Evolutionary conservation across 768 basidiomycete species (phyloP).

Genomic region (Phanerodontia chrysosporium): DNA sequence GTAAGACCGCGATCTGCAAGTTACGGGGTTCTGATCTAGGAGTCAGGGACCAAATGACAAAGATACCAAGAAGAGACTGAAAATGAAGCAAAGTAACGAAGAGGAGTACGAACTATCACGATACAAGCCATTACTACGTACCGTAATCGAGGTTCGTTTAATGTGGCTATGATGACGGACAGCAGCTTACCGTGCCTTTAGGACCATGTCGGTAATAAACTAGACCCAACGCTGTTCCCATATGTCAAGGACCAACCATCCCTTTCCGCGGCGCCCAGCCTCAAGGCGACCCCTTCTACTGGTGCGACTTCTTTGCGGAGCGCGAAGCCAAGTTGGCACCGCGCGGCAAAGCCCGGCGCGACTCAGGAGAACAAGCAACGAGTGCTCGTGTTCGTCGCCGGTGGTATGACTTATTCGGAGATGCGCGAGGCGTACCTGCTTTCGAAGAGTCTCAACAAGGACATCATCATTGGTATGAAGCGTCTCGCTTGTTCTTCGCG

Average conservation of each 20-base stretch:
- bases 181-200: conserved; percentile 25
- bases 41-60: conserved; percentile 67
- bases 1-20: conserved; percentile 17
- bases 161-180: background rate
- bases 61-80: conserved; percentile 61
- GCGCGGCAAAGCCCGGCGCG: conserved; percentile 54
- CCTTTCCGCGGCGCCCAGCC: conserved; percentile 38
- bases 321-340: conserved; percentile 87
- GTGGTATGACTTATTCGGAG: conserved; percentile 96
- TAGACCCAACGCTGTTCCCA: conserved; percentile 81
- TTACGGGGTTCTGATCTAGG: background rate
- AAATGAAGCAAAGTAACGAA: conserved; percentile 63
- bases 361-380: conserved; percentile 60
- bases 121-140: conserved; percentile 79
- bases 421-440: conserved; percentile 84
- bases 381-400: conserved; percentile 85
- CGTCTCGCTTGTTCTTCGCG: background rate
- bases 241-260: conserved; percentile 82
- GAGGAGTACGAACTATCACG: conserved; percentile 97
- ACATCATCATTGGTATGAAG: conserved; percentile 81
- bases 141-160: conserved; percentile 71
- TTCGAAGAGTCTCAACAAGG: conserved; percentile 71
- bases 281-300: conserved; percentile 51
- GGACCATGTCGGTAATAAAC: conserved; percentile 79
- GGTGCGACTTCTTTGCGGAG: conserved; percentile 67